These are phyloP conservation scores for Torulaspora gathmanii DNA, from an alignment of 805 yeast species.

Conservation along the genomic window DNA sequence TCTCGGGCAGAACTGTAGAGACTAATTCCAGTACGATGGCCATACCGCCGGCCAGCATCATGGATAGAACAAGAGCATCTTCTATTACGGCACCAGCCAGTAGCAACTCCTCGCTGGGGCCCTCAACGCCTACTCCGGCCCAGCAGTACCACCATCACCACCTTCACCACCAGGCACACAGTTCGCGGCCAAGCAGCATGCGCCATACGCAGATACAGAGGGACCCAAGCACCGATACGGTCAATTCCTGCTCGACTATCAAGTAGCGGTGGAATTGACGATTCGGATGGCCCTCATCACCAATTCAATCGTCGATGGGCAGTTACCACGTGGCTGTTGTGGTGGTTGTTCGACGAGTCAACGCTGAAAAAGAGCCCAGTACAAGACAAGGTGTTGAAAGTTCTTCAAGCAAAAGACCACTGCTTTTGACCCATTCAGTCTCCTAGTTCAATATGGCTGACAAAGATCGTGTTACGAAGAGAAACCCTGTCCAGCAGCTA, in stretches of 20 bases:
- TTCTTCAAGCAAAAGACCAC: not conserved
- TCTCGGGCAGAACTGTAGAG: conserved; percentile 38
- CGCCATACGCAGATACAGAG: conserved; percentile 21
- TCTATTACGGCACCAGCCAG: conserved; percentile 18
- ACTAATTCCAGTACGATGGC: conserved; percentile 64
- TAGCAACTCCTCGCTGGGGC: conserved; percentile 18
- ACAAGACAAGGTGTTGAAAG: not conserved
- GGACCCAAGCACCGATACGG: conserved; percentile 19
- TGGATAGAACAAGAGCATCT: conserved; percentile 46
- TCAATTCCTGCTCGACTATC: conserved; percentile 19
- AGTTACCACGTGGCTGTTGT: conserved; percentile 4
- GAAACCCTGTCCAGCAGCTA: conserved; percentile 38
- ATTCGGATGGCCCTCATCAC: not conserved
- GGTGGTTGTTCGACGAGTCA: not conserved
- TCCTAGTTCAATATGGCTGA: conserved; percentile 1
- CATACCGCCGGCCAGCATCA: conserved; percentile 67
- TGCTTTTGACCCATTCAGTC: not conserved
- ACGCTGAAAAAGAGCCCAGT: not conserved
- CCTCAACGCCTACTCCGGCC: conserved; percentile 12
- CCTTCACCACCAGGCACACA: conserved; percentile 13
- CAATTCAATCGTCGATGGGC: not conserved
- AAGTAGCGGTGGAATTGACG: conserved; percentile 10
- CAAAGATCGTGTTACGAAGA: not conserved
- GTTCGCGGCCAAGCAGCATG: conserved; percentile 22
- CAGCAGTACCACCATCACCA: not conserved